Percentiles rank a stretch among this genome's conserved stretches.
phyloP scores from a whole-genome alignment of 345 rosid genomes.

The Corchorus capsularis region DNA sequence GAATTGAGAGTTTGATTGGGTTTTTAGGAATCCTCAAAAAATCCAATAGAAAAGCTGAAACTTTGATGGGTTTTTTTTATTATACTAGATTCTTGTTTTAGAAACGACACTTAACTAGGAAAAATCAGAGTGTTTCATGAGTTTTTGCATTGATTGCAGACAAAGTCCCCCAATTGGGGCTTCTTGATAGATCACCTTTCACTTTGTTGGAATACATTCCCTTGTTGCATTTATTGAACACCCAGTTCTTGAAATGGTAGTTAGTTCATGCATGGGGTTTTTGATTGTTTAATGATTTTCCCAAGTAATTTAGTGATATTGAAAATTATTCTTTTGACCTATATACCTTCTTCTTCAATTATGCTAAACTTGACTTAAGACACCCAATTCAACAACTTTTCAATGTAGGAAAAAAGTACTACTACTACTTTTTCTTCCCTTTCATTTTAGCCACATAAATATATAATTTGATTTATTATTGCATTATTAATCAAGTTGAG shows the following conservation, averaged over 20 bases:
- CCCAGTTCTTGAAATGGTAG: conserved; percentile 39
- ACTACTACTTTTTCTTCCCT: background rate
- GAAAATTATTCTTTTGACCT: background rate
- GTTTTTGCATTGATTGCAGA: background rate
- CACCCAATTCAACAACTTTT: background rate
- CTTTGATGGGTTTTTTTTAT: background rate
- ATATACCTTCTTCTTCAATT: conserved; percentile 4
- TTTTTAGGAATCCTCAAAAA: background rate
- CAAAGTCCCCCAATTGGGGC: conserved; percentile 5
- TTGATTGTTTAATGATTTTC: background rate
- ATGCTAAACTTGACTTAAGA: background rate
- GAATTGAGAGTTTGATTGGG: background rate
- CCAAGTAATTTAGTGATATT: background rate
- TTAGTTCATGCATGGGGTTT: background rate
- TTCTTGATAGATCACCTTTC: conserved; percentile 23
- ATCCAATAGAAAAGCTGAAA: background rate
- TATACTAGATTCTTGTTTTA: conserved; percentile 6
- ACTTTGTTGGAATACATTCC: conserved; percentile 38
- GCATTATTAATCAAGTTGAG: too few relatives aligned
- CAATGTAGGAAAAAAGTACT: background rate
- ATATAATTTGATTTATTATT: too few relatives aligned
- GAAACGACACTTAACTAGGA: conserved; percentile 7
- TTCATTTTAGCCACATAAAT: background rate
- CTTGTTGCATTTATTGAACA: conserved; percentile 60
- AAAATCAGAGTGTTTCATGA: background rate